Base-by-base conservation (phyloP, 176 grass and related monocot species). In the Chrysopogon serrulatus region DNA sequence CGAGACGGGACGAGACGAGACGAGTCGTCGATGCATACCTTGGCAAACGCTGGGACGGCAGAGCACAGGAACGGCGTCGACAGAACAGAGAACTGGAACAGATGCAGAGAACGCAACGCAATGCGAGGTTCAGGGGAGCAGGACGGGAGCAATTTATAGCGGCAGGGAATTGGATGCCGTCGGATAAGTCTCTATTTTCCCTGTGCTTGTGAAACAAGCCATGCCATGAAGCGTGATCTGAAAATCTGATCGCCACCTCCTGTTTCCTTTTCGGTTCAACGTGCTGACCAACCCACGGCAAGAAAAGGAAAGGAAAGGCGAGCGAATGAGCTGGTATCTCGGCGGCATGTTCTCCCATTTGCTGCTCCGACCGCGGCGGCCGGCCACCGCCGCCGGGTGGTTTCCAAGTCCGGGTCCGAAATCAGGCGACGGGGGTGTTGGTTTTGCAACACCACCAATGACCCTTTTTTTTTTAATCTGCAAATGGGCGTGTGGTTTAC, bases 141-240 rank as follows among this genome's bases (percentile, higher is more conserved):
- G 24, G 16, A 26, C 1, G 28, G 3, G 2, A 1, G 18, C 67
- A 35, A 68, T 83, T 87, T 90, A 71, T 90, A 82, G 26, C 2
- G 71, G 18, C 39, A 19, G 31, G 24, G 53, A 44, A 49, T 5
- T 3, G n/a, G 23, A 27, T 23, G 15, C 5, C 43, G 6, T 6
- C 23, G 16, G 64, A 33, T 34, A 47, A 47, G 23, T 24, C 44
- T 21, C 23, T n/a, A n/a, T n/a, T n/a, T 41, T 32, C 2, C 8
- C 17, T 35, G 60, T 37, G 44, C 88, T 73, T 82, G 78, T 37
- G 43, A 42, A 86, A 43, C 79, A 83, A 86, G 79, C 26, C 79
- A 47, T 13, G 82, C 39, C 39, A 10, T 56, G 53, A 10, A 9
- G 23, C 23, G 9, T 56, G 53, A 24, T 24, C 53, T 10, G 53